Conservation (phyloP, 2,329 filamentous ascomycete genomes). For the Penicillium sp. region DNA sequence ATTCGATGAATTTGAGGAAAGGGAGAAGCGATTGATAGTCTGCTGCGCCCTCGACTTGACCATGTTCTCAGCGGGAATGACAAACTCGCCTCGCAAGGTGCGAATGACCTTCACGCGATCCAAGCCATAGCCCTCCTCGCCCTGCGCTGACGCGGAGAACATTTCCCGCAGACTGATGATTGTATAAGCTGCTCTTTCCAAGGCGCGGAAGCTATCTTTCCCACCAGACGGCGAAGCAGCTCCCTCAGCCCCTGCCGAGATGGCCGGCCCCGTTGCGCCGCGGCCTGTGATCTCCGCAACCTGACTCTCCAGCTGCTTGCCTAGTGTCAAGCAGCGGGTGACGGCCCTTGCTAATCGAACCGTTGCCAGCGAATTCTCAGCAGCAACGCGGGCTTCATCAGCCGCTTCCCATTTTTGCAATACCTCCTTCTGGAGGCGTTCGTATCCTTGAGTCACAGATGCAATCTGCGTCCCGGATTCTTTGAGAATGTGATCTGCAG, state of each 20-base stretch:
- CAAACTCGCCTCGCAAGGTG: constrained; percentile 68
- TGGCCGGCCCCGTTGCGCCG: constrained; percentile 28
- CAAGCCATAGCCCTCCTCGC: constrained; percentile 76
- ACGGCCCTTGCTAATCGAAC: constrained; percentile 76
- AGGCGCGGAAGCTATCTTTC: constrained; percentile 73
- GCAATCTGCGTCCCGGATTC: constrained; percentile 80
- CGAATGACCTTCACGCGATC: constrained; percentile 71
- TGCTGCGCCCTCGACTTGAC: constrained; percentile 76
- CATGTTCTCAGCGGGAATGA: constrained; percentile 71
- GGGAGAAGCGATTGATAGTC: constrained; percentile 79
- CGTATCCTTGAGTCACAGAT: constrained; percentile 80
- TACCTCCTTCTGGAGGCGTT: constrained; percentile 82
- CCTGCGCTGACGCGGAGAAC: constrained; percentile 65
- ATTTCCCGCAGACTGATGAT: constrained; percentile 75
- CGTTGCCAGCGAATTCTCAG: constrained; percentile 77
- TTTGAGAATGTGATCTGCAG: constrained; percentile 70
- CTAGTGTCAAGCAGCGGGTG: constrained; percentile 75
- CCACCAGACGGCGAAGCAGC: constrained; percentile 27
- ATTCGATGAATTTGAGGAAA: constrained; percentile 56
- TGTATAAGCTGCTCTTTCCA: constrained; percentile 81
- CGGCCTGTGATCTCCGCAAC: constrained; percentile 66
- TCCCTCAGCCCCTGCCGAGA: constrained; percentile 34
- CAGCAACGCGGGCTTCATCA: constrained; percentile 76
- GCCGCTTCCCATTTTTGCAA: constrained; percentile 82
- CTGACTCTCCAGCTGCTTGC: constrained; percentile 84